Conservation (phyloP, 176 grass and related monocot species). For the Eragrostis nindensis region DNA sequence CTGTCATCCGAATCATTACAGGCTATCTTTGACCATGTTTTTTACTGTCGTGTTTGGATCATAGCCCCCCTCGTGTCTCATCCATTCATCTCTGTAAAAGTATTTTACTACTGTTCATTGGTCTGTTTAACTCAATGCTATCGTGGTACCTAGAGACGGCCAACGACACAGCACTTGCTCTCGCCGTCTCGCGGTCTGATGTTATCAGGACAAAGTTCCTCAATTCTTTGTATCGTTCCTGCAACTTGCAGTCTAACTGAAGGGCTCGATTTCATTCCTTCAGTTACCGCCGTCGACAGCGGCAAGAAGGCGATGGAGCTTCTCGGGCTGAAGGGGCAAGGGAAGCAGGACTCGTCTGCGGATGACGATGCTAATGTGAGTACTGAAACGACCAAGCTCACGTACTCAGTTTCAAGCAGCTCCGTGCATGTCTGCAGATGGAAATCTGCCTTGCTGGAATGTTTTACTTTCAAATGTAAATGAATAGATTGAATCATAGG, state of each 20-base stretch:
- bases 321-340: constrained; percentile 51
- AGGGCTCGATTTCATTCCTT: background rate
- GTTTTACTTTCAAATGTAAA: background rate
- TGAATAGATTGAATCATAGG: background rate
- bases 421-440: background rate
- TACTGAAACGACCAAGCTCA: background rate
- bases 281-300: constrained; percentile 87
- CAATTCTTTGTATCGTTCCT: background rate
- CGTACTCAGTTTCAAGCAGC: background rate
- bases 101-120: background rate
- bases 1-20: background rate
- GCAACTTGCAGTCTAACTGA: constrained; percentile 5
- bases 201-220: background rate
- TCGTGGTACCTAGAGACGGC: background rate
- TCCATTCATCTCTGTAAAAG: background rate
- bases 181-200: background rate
- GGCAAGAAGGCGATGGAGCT: constrained; percentile 90
- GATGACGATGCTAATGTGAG: background rate
- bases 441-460: background rate
- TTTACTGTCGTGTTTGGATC: background rate
- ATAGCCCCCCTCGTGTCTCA: background rate
- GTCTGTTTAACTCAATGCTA: background rate
- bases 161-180: background rate
- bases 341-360: background rate
- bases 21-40: constrained; percentile 4